phyloP scores from a whole-genome alignment of 352 stramenopile genomes.

The Phytophthora pinifolia region DNA sequence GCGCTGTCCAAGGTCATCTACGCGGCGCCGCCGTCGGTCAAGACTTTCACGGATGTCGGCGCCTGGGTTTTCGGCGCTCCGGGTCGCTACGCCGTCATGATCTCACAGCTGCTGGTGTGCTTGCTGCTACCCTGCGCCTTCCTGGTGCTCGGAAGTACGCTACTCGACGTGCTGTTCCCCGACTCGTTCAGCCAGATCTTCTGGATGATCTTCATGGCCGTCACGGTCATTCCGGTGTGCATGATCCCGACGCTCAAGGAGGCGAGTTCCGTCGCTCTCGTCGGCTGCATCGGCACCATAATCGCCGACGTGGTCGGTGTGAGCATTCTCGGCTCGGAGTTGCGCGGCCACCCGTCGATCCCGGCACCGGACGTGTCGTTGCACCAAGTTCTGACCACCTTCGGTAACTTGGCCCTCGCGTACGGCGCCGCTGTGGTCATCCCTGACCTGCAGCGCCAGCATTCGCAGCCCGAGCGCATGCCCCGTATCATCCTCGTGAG shows the following conservation, averaged over 20 bases:
- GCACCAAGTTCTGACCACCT: slow-evolving; percentile 31
- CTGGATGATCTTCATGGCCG: slow-evolving; percentile 43
- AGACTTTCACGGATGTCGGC: slow-evolving; percentile 50
- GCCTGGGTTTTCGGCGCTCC: slow-evolving; percentile 42
- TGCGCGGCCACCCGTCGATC: slow-evolving; percentile 36
- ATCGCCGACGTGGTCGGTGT: slow-evolving; percentile 34
- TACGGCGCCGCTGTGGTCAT: slow-evolving; percentile 35
- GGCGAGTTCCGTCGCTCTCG: slow-evolving; percentile 19
- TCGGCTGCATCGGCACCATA: slow-evolving; percentile 36
- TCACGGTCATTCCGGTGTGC: slow-evolving; percentile 34
- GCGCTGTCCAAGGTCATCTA: slow-evolving; percentile 43
- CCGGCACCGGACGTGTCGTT: slow-evolving; percentile 28
- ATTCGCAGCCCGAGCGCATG: slow-evolving; percentile 50
- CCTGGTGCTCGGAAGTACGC: slow-evolving; percentile 48
- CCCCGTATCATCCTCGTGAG: slow-evolving; percentile 41
- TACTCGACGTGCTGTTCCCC: slow-evolving; percentile 53
- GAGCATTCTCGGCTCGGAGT: slow-evolving; percentile 30
- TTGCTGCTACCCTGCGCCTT: slow-evolving; percentile 51
- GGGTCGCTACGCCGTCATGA: slow-evolving; percentile 42
- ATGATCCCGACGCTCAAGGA: slow-evolving; percentile 40
- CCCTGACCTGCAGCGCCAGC: slow-evolving; percentile 37
- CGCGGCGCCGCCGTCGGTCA: slow-evolving; percentile 34
- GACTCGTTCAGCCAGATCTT: slow-evolving; percentile 43
- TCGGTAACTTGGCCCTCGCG: slow-evolving; percentile 35
- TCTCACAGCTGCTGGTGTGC: slow-evolving; percentile 47